Percentiles rank a stretch among this genome's conserved stretches.
phyloP scores from a whole-genome alignment of 2,329 filamentous ascomycete genomes.

The Akanthomyces uredinophilus region DNA sequence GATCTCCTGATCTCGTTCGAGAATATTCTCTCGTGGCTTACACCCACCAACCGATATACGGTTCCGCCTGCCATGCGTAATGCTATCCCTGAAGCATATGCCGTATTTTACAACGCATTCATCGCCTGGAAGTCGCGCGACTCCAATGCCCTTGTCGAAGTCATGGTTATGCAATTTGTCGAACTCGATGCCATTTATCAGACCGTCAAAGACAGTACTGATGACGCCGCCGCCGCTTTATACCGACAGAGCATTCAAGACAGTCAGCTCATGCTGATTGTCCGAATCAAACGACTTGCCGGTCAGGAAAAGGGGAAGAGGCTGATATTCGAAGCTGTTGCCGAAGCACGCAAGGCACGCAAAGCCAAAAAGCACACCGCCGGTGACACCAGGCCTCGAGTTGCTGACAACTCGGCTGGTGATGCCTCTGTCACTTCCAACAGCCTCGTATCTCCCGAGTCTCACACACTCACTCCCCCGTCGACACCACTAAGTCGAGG shows the following conservation, averaged over 20 bases:
- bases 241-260: conserved; percentile 76
- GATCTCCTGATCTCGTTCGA: conserved; percentile 77
- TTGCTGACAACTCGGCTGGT: conserved; percentile 44
- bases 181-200: conserved; percentile 80
- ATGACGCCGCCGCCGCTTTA: conserved; percentile 67
- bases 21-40: conserved; percentile 62
- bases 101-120: conserved; percentile 72
- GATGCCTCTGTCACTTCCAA: conserved; percentile 34
- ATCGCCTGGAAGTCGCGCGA: conserved; percentile 81
- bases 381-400: conserved; percentile 66
- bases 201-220: conserved; percentile 72
- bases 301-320: conserved; percentile 66
- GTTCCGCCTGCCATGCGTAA: conserved; percentile 58
- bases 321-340: conserved; percentile 69
- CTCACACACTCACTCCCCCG: conserved; percentile 50
- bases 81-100: conserved; percentile 63
- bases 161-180: conserved; percentile 83
- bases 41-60: conserved; percentile 60
- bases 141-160: conserved; percentile 70
- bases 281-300: conserved; percentile 72
- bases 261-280: conserved; percentile 74
- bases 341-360: conserved; percentile 61
- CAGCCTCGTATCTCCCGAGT: conserved; percentile 35
- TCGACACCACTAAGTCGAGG: conserved; percentile 41
- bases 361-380: conserved; percentile 59